These are phyloP conservation scores for Trichosporon faecale DNA, from an alignment of 1,284 basidiomycete genomes.

Conservation along the genomic window DNA sequence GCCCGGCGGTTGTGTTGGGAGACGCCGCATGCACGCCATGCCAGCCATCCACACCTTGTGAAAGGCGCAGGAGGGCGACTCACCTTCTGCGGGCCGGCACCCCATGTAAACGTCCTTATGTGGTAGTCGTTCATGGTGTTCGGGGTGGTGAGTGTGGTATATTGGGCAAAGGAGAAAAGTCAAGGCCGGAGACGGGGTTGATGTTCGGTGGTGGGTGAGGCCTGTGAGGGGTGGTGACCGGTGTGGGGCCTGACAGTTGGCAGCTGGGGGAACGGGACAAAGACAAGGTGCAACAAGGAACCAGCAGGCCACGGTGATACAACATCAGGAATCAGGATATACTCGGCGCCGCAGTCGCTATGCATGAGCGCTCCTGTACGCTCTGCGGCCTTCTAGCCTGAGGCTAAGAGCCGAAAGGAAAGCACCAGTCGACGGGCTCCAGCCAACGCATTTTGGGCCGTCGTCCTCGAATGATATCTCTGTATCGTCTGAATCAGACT, in stretches of 20 bases:
- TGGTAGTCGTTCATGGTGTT: slow-evolving; percentile 30
- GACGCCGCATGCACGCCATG: neutral
- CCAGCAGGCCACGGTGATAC: neutral
- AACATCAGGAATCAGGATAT: neutral
- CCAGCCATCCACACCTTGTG: neutral
- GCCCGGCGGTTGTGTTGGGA: neutral
- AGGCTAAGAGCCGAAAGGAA: neutral
- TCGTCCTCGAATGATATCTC: slow-evolving; percentile 4
- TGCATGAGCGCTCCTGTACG: neutral
- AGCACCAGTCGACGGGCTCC: neutral
- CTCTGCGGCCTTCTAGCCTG: neutral
- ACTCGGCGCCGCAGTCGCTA: neutral
- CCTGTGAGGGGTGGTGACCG: slow-evolving; percentile 21
- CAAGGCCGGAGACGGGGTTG: neutral
- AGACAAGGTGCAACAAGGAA: neutral
- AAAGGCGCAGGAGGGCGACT: slow-evolving; percentile 19
- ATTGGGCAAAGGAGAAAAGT: slow-evolving; percentile 1
- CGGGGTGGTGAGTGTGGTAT: neutral
- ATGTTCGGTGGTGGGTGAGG: slow-evolving; percentile 19
- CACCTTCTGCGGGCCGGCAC: slow-evolving; percentile 44
- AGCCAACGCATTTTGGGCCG: neutral
- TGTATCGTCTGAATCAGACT: neutral
- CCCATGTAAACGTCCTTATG: slow-evolving; percentile 45
- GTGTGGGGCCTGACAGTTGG: neutral
- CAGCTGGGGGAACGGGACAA: neutral